Evolutionary conservation across 352 stramenopile species (phyloP), one percentile per base, ranked within the genome.

Genomic region (Globisporangium abappressorium): DNA sequence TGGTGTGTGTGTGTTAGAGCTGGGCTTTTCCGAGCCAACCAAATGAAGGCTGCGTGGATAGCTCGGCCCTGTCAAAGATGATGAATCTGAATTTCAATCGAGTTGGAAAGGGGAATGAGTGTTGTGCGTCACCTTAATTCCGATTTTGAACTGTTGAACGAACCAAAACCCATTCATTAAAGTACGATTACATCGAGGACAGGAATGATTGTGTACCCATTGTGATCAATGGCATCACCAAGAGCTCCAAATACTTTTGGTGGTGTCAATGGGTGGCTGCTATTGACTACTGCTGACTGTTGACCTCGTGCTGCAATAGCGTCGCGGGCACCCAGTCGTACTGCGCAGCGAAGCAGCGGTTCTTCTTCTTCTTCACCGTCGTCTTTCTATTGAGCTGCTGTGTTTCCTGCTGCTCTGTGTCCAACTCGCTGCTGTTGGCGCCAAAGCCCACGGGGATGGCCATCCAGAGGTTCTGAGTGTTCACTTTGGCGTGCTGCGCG

Each of bases 321-420:
- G 70, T 70, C 33, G 76, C 82, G 24, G 80, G 81, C 9, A 91
- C 69, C 80, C 80, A 89, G 67, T 89, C 81, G 69, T 87, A 91
- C 26, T 71, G 75, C 26, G 76, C 73, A 3, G 74, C 56, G 5
- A 89, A 60, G 30, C 74, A 74, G n/a, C 61, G 64, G 26, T 67
- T 65, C 4, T 47, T 58, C 26, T 72, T 79, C 7, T 34, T 66
- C 36, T 43, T 70, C 8, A 26, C 47, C 6, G 57, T 71, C 9
- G 22, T 49, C 11, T 70, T 70, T 41, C 68, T 2, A 63, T 68
- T n/a, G 72, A 64, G 73, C 58, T 69, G 51, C 54, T 68, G 24
- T 73, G 51, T 41, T 28, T 61, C 36, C 57, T 38, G 58, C 54
- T 41, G 41, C 62, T 65, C 54, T 14, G 24, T 3, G 26, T 38